Percentiles rank a stretch among this genome's conserved stretches.
These are phyloP conservation scores for Middelhovenomyces tepae DNA, from an alignment of 805 yeast genomes.

Conservation along the genomic window DNA sequence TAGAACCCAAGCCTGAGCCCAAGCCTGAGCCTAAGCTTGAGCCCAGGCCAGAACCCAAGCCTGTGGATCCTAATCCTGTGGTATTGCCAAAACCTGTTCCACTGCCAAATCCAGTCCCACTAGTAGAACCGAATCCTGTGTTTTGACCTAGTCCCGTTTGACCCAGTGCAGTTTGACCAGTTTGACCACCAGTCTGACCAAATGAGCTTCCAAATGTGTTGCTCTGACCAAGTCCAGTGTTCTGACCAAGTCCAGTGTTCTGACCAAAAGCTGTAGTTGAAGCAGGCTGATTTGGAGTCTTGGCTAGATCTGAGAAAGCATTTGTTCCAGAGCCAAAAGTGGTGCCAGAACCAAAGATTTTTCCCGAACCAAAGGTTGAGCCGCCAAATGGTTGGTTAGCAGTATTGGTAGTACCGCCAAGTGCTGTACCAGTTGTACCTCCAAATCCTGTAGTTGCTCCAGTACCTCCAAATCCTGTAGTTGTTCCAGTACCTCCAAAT, in stretches of 20 bases:
- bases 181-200: slow-evolving; percentile 16
- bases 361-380: neutral
- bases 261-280: slow-evolving; percentile 16
- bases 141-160: too few relatives aligned
- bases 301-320: slow-evolving; percentile 7
- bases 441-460: slow-evolving; percentile 2
- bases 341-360: too few relatives aligned
- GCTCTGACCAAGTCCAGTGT: slow-evolving; percentile 4
- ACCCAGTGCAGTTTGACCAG: too few relatives aligned
- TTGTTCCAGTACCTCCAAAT: too few relatives aligned
- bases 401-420: neutral
- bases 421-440: neutral
- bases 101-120: slow-evolving; percentile 5
- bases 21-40: too few relatives aligned
- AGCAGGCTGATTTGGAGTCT: slow-evolving; percentile 2
- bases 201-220: slow-evolving; percentile 9
- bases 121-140: slow-evolving; percentile 10
- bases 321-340: too few relatives aligned
- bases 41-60: too few relatives aligned
- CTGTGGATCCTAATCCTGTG: too few relatives aligned
- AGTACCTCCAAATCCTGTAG: too few relatives aligned
- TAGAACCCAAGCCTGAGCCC: too few relatives aligned
- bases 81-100: slow-evolving; percentile 3
- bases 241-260: slow-evolving; percentile 16
- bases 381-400: slow-evolving; percentile 2